A percentile compares a stretch with the other conserved stretches of the same genome.
phyloP scores from a whole-genome alignment of 768 basidiomycete species.

The Leccinum truebloodii region DNA sequence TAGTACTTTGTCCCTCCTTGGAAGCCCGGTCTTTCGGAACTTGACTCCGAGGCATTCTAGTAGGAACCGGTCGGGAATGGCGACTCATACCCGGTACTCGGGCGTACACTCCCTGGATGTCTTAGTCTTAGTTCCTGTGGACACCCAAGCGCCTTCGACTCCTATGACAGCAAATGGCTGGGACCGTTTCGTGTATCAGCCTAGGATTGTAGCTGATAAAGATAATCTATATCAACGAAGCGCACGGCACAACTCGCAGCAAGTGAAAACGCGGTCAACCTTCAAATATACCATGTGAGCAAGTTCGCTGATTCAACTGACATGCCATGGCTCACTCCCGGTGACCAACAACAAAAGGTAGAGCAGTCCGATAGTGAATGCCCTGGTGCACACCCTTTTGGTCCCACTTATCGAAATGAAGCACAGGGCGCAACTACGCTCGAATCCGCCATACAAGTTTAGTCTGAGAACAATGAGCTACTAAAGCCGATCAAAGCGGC shows the following conservation, averaged over 20 bases:
- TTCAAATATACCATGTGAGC: not conserved
- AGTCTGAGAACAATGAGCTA: not conserved
- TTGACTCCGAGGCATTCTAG: not conserved
- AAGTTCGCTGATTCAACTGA: not conserved
- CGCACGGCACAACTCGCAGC: not conserved
- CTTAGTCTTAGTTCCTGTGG: not conserved
- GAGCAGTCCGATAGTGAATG: not conserved
- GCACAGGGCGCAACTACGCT: not conserved
- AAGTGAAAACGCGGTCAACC: not conserved
- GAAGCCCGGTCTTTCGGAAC: not conserved
- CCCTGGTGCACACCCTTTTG: not conserved
- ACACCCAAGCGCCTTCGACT: not conserved
- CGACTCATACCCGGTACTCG: not conserved
- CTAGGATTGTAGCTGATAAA: not conserved
- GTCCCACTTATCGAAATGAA: not conserved
- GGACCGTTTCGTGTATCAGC: not conserved
- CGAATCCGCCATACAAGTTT: not conserved
- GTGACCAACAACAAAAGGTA: not conserved
- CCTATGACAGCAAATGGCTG: not conserved
- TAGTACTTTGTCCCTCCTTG: not conserved
- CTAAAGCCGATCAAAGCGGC: not conserved
- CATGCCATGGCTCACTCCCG: not conserved
- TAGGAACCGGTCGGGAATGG: not conserved
- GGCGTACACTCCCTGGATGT: not conserved
- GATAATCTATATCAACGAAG: not conserved